Evolutionary conservation across 371 early-diverging fungal genomes (phyloP), one percentile per base, ranked within the genome.

Genomic region (Mucor indicus): DNA sequence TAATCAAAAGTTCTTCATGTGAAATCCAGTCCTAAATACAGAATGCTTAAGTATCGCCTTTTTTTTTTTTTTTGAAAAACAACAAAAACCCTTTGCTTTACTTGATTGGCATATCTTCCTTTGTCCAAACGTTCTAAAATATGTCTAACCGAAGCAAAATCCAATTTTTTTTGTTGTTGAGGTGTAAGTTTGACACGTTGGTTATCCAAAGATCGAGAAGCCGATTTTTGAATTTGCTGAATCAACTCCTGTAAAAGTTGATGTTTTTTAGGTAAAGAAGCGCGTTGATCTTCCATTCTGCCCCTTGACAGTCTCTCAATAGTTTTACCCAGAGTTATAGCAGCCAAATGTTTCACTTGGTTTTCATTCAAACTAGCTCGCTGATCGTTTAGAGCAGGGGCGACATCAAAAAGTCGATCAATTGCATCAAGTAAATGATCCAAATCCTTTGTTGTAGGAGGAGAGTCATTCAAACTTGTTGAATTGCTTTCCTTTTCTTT

Each of bases 321-420:
- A 0, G 59, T 47, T 11, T 58, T 64, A 5, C 50, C 48, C 13
- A 74, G 39, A 0, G 62, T 63, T 6, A 65, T 63, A 21, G 63
- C 60, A 30, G 64, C 65, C 33, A 73, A 16, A 44, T 55, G 56
- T n/a, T 60, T 48, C 1, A 69, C 64, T 24, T 77, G 69, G n/a
- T 61, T 55, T 7, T 72, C 63, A 5, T 64, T 62, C 48, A 79
- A 49, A 8, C 60, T 57, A 0, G 68, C 77, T 2, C 79, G 60
- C 40, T 81, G 82, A 44, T 81, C 60, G 20, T 76, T 73, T 27
- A 81, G 25, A 7, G 69, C 62, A 0, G 81, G 81, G 0, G 74
- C 70, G 6, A 72, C 64, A 17, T 52, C 41, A 3, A 72, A 63
- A 1, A 81, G 48, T 19, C 69, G 55, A 29, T 81, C 76, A 19